Evolutionary conservation across 2,329 filamentous ascomycete species (phyloP).

Genomic region (Alternaria ethzedia): DNA sequence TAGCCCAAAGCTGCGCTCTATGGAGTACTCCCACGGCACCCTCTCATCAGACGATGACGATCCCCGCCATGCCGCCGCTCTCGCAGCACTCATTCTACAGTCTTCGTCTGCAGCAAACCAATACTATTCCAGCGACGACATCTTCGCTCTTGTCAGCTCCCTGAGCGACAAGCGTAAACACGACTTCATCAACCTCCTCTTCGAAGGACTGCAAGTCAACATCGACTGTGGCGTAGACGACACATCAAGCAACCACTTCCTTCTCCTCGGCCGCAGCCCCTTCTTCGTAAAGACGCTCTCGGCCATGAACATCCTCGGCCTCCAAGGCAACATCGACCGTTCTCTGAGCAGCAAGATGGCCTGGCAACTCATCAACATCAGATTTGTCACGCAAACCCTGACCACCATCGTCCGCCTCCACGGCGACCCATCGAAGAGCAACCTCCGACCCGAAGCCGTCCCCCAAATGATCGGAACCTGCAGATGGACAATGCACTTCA

Average conservation of each 20-base stretch:
- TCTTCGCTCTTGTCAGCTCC: conserved; percentile 50
- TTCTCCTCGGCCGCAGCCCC: conserved; percentile 60
- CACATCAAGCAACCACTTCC: conserved; percentile 58
- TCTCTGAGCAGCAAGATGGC: conserved; percentile 75
- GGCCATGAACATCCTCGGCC: conserved; percentile 78
- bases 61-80: conserved; percentile 46
- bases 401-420: conserved; percentile 60
- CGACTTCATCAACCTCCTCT: conserved; percentile 69
- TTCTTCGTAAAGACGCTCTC: conserved; percentile 79
- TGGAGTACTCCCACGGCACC: conserved; percentile 49
- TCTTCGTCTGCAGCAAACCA: conserved; percentile 53
- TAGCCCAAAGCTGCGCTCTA: conserved; percentile 49
- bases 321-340: conserved; percentile 48
- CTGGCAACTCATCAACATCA: conserved; percentile 75
- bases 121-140: conserved; percentile 57
- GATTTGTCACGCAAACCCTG: conserved; percentile 69
- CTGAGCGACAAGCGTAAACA: conserved; percentile 36
- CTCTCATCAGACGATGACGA: conserved; percentile 39
- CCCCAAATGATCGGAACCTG: conserved; percentile 67
- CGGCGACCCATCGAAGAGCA: conserved; percentile 57
- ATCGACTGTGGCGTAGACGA: conserved; percentile 84
- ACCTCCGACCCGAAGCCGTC: conserved; percentile 40
- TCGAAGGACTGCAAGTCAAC: conserved; percentile 57
- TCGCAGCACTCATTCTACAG: conserved; percentile 51
- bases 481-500: conserved; percentile 76